Conservation (phyloP, 2,329 filamentous ascomycete genomes). For the Colletotrichum tamarilloi region DNA sequence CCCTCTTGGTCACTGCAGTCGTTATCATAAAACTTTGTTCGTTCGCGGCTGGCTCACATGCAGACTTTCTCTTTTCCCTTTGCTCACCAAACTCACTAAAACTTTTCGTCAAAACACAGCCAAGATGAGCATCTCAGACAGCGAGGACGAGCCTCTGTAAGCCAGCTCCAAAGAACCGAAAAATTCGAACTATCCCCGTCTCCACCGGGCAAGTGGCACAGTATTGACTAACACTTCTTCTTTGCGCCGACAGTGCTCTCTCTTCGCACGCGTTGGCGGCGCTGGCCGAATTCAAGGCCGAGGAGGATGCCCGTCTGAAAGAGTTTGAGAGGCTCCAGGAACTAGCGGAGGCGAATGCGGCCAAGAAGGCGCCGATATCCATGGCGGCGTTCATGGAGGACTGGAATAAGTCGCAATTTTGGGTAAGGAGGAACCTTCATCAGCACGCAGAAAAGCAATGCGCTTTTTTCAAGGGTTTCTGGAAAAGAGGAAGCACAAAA, state of each 20-base stretch:
- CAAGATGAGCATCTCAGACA: constrained; percentile 39
- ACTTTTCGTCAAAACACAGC: too few species aligned
- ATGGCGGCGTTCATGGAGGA: constrained; percentile 83
- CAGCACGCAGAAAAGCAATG: too few species aligned
- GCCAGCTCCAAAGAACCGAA: constrained; percentile 28
- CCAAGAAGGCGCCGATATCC: constrained; percentile 37
- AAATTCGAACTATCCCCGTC: neutral
- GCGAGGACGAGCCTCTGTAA: constrained; percentile 63
- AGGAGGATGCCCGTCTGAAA: constrained; percentile 74
- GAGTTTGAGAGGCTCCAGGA: constrained; percentile 76
- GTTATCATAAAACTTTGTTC: neutral
- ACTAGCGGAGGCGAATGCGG: constrained; percentile 62
- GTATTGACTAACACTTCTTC: neutral
- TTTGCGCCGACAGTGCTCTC: constrained; percentile 61
- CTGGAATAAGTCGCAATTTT: constrained; percentile 88
- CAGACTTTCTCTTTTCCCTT: too few species aligned
- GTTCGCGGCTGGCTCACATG: neutral
- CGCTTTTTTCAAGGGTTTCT: too few species aligned
- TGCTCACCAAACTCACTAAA: too few species aligned
- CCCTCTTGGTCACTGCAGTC: neutral
- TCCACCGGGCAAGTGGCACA: neutral
- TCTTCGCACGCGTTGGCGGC: constrained; percentile 74
- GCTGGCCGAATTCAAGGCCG: constrained; percentile 79
- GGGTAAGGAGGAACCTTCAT: constrained; percentile 61
- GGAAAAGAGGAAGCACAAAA: too few species aligned